These are phyloP conservation scores for Paraconiothyrium brasiliense DNA, from an alignment of 2,329 filamentous ascomycete species.

Conservation along the genomic window DNA sequence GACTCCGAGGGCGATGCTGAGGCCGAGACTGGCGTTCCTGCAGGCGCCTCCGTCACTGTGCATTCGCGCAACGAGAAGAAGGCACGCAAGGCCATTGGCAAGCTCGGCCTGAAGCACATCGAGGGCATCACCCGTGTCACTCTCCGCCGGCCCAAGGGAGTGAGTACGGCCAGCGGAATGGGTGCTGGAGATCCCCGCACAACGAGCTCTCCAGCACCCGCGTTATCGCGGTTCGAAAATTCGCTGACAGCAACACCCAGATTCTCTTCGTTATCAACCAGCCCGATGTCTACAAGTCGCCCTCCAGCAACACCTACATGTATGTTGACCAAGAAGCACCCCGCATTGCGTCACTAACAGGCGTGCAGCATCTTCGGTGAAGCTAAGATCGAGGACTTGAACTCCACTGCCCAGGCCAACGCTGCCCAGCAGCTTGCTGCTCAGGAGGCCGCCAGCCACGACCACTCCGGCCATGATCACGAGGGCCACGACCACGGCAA, in stretches of 20 bases:
- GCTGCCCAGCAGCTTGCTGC: conserved; percentile 94
- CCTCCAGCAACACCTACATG: conserved; percentile 99
- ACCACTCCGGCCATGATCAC: conserved; percentile 78
- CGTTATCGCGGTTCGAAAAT: conserved; percentile 20
- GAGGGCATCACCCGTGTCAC: conserved; percentile 98
- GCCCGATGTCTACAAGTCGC: conserved; percentile 99
- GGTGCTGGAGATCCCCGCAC: conserved; percentile 19
- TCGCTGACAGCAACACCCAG: conserved; percentile 58
- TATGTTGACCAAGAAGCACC: conserved; percentile 62
- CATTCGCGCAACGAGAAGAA: conserved; percentile 99
- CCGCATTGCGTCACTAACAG: conserved; percentile 21
- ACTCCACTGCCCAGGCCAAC: conserved; percentile 95
- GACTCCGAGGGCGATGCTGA: conserved; percentile 81
- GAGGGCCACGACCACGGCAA: conserved; percentile 75
- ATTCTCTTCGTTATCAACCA: conserved; percentile 99
- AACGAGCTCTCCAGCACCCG: conserved; percentile 1
- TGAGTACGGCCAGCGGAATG: conserved; percentile 65
- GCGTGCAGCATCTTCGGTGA: conserved; percentile 90
- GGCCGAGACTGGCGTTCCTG: conserved; percentile 74
- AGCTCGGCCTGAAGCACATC: conserved; percentile 95
- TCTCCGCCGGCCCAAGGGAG: conserved; percentile 97
- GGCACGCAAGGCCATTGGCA: conserved; percentile 98
- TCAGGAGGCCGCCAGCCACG: conserved; percentile 71
- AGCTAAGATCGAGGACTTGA: conserved; percentile 99
- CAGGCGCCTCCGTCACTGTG: conserved; percentile 87